phyloP scores from a whole-genome alignment of 2,329 filamentous ascomycete genomes.

The Shiraia bambusicola region DNA sequence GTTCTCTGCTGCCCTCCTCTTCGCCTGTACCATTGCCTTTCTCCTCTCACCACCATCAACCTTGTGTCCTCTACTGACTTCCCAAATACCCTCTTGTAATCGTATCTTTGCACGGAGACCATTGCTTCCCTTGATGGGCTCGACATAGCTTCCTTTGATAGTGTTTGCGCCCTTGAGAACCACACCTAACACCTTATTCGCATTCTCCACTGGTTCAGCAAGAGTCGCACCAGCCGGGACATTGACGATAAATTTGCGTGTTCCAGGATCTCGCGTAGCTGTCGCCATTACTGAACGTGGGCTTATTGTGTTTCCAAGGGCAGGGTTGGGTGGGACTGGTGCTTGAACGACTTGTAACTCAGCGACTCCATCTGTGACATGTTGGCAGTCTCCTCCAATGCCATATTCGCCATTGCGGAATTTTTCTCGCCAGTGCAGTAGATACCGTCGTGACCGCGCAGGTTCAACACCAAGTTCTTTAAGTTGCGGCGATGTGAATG shows the following conservation, averaged over 20 bases:
- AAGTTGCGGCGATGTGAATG: constrained; percentile 73
- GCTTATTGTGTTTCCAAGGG: constrained; percentile 24
- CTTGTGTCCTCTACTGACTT: constrained; percentile 82
- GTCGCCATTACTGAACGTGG: constrained; percentile 46
- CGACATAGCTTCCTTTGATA: constrained; percentile 74
- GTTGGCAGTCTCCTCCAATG: constrained; percentile 76
- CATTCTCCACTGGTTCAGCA: constrained; percentile 47
- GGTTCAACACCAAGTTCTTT: constrained; percentile 83
- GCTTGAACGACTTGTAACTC: constrained; percentile 62
- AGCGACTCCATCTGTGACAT: constrained; percentile 63
- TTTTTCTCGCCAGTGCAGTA: constrained; percentile 83
- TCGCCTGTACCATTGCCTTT: constrained; percentile 80
- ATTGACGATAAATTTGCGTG: constrained; percentile 62
- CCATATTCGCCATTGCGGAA: constrained; percentile 78
- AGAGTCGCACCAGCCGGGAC: constrained; percentile 47
- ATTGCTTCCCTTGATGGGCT: constrained; percentile 63
- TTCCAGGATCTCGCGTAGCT: constrained; percentile 56
- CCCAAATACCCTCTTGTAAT: constrained; percentile 88
- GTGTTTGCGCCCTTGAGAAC: constrained; percentile 66
- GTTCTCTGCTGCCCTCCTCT: constrained; percentile 77
- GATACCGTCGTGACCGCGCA: constrained; percentile 76
- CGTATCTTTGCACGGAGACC: constrained; percentile 65
- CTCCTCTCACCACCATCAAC: constrained; percentile 95
- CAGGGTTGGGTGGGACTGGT: constrained; percentile 40
- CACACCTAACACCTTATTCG: constrained; percentile 64